These are phyloP conservation scores for Pyronema omphalodes DNA, from an alignment of 495 filamentous ascomycete genomes.

Conservation along the genomic window DNA sequence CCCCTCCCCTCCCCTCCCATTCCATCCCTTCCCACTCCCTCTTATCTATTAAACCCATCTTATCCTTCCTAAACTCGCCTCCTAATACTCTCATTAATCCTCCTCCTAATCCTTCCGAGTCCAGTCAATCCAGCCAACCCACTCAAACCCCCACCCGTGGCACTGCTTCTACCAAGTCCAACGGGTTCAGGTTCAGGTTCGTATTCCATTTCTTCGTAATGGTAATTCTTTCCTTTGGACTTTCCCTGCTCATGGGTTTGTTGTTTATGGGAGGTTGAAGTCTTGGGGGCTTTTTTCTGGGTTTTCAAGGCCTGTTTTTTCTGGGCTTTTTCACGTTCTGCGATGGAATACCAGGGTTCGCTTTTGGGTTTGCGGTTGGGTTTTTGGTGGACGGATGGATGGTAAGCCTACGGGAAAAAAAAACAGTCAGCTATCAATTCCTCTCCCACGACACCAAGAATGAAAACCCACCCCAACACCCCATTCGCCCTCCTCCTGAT, in stretches of 20 bases:
- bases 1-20: too few relatives aligned
- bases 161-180: not conserved
- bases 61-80: not conserved
- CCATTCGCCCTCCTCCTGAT: conserved; percentile 51
- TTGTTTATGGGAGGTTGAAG: too few relatives aligned
- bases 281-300: not conserved
- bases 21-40: too few relatives aligned
- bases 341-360: conserved; percentile 52
- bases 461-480: conserved; percentile 39
- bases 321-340: conserved; percentile 41
- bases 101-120: not conserved
- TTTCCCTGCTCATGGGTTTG: not conserved
- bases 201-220: too few relatives aligned
- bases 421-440: too few relatives aligned
- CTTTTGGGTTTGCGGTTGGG: conserved; percentile 79
- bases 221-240: not conserved
- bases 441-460: not conserved
- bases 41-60: too few relatives aligned
- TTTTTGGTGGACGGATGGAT: too few relatives aligned
- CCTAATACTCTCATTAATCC: not conserved
- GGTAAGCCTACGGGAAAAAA: too few relatives aligned
- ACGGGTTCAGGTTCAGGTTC: too few relatives aligned
- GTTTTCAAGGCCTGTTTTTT: conserved; percentile 9
- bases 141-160: too few relatives aligned
- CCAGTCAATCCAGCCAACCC: not conserved